Conservation (phyloP, 352 stramenopile genomes). For the Peronospora farinosa region DNA sequence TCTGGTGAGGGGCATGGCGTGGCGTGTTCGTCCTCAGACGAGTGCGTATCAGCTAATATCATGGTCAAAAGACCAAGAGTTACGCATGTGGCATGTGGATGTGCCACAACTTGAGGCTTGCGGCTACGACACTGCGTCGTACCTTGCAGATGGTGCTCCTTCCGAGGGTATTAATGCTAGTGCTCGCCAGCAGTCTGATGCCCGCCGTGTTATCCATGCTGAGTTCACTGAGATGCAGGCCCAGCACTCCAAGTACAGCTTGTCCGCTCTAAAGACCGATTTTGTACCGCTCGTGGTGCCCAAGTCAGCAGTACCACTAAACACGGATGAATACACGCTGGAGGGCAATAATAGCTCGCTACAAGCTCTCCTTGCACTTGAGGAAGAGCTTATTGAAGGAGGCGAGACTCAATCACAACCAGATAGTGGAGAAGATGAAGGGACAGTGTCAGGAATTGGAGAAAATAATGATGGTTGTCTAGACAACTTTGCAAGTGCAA, state of each 20-base stretch:
- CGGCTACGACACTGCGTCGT: constrained; percentile 43
- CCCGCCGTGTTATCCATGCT: constrained; percentile 14
- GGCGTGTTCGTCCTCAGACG: constrained; percentile 39
- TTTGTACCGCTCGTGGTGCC: constrained; percentile 68
- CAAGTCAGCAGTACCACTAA: constrained; percentile 47
- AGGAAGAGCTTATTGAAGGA: constrained; percentile 64
- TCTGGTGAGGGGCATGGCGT: constrained; percentile 59
- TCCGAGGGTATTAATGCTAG: constrained; percentile 20
- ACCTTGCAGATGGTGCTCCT: constrained; percentile 26
- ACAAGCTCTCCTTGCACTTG: constrained; percentile 51
- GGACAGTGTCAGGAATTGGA: constrained; percentile 6
- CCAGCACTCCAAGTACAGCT: constrained; percentile 54
- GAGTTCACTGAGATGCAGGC: constrained; percentile 34
- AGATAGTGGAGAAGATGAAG: constrained; percentile 21
- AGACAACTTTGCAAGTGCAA: constrained; percentile 18
- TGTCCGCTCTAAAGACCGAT: constrained; percentile 64
- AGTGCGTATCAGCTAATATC: constrained; percentile 65
- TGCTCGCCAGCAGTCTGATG: constrained; percentile 16
- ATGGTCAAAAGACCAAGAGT: constrained; percentile 76
- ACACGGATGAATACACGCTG: constrained; percentile 56
- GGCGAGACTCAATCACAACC: constrained; percentile 19
- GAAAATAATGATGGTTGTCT: constrained; percentile 18
- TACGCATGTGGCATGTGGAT: constrained; percentile 70
- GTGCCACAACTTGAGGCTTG: constrained; percentile 53
- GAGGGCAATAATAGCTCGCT: constrained; percentile 43